A percentile compares a stretch with the other conserved stretches of the same genome.
Evolutionary conservation across 1,284 basidiomycete genomes (phyloP).

Genomic region (Cystobasidium pallidum): DNA sequence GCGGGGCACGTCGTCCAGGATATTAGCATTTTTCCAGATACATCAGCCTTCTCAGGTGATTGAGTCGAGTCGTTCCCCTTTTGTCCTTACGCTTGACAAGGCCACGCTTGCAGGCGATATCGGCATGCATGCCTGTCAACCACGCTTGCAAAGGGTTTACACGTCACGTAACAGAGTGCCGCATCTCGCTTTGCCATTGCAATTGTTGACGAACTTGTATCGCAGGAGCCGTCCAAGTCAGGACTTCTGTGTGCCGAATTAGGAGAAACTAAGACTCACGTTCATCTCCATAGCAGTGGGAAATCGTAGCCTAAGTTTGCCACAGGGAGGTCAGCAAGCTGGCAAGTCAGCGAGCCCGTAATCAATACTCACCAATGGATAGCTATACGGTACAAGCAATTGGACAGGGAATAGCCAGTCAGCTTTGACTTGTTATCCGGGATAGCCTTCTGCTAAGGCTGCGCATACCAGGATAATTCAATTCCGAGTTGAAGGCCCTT

Average conservation of each 20-base stretch:
- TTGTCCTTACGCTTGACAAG: background rate
- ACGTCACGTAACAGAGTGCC: constrained; percentile 36
- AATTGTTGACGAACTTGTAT: constrained; percentile 37
- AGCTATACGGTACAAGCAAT: background rate
- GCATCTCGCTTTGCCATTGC: constrained; percentile 30
- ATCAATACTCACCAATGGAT: constrained; percentile 25
- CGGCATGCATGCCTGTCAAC: background rate
- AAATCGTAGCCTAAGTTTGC: background rate
- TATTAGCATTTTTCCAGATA: too few relatives aligned
- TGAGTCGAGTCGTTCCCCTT: too few relatives aligned
- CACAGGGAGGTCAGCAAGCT: background rate
- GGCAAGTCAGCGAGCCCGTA: background rate
- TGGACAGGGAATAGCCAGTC: too few relatives aligned
- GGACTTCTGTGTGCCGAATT: too few relatives aligned
- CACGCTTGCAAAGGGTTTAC: background rate
- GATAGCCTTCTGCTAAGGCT: background rate
- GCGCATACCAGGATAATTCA: constrained; percentile 41
- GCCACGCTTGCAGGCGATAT: background rate
- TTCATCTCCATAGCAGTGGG: constrained; percentile 38
- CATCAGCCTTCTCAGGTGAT: too few relatives aligned
- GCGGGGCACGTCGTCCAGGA: too few relatives aligned
- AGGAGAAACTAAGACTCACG: background rate
- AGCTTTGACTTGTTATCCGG: background rate
- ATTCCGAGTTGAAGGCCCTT: constrained; percentile 60
- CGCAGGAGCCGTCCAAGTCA: background rate